Evolutionary conservation across 1,284 basidiomycete genomes (phyloP).

Genomic region (Psilocybe mexicana): DNA sequence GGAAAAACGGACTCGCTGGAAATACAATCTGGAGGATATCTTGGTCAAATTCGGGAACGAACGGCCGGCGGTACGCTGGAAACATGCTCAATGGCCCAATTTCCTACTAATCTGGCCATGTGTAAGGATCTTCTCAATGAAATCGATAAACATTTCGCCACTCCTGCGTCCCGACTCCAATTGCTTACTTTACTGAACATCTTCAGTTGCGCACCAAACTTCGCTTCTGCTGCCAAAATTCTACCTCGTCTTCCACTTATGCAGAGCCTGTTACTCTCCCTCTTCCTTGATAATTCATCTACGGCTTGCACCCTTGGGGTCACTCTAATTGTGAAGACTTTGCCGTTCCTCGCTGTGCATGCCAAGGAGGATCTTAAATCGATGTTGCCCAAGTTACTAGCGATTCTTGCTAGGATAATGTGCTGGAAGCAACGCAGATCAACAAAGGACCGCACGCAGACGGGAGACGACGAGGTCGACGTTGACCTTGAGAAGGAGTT

Average conservation of each 20-base stretch:
- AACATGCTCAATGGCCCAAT: slow-evolving; percentile 13
- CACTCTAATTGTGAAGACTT: slow-evolving; percentile 62
- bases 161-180: slow-evolving; percentile 64
- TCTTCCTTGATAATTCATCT: slow-evolving; percentile 72
- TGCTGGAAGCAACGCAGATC: slow-evolving; percentile 64
- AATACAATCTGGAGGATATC: slow-evolving; percentile 72
- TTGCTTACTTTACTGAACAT: slow-evolving; percentile 62
- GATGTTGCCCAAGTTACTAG: slow-evolving; percentile 62
- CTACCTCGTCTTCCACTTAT: slow-evolving; percentile 65
- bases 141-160: slow-evolving; percentile 58
- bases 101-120: slow-evolving; percentile 11
- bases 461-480: slow-evolving; percentile 27
- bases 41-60: slow-evolving; percentile 63
- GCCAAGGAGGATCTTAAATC: slow-evolving; percentile 54
- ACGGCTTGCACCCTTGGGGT: slow-evolving; percentile 65
- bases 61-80: slow-evolving; percentile 55
- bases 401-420: slow-evolving; percentile 64
- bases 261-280: slow-evolving; percentile 57
- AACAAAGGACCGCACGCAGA: slow-evolving; percentile 23
- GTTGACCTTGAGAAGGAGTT: slow-evolving; percentile 42
- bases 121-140: slow-evolving; percentile 65
- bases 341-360: slow-evolving; percentile 72
- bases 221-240: slow-evolving; percentile 47
- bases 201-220: slow-evolving; percentile 56
- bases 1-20: slow-evolving; percentile 65